A percentile compares a stretch with the other conserved stretches of the same genome.
Evolutionary conservation across 345 rosid genomes (phyloP).

Genomic region (Triadica sebifera): DNA sequence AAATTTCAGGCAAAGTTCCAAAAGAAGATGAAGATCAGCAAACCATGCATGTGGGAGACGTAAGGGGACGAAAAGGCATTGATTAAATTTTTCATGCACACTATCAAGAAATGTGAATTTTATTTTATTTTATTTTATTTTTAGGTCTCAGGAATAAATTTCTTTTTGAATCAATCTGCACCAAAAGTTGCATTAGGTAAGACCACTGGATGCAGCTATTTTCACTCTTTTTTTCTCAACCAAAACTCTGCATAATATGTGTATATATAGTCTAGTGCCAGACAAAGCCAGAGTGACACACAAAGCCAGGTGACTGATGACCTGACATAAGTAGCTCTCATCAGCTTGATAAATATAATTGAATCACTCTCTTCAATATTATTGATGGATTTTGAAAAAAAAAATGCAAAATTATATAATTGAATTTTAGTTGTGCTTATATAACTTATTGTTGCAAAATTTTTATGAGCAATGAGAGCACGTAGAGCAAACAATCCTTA

Average conservation of each 20-base stretch:
- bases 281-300: neutral
- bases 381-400: too few species aligned
- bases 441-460: too few species aligned
- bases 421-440: too few species aligned
- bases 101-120: neutral
- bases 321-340: too few species aligned
- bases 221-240: too few species aligned
- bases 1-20: neutral
- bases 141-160: neutral
- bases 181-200: neutral
- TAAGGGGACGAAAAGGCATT: neutral
- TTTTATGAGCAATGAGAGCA: too few species aligned
- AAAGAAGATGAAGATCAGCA: neutral
- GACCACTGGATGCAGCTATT: neutral
- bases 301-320: neutral
- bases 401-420: too few species aligned
- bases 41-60: slow-evolving; percentile 20
- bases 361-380: too few species aligned
- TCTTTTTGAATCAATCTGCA: neutral
- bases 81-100: neutral
- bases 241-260: too few species aligned
- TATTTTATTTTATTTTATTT: neutral
- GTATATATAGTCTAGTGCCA: too few species aligned
- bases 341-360: too few species aligned
- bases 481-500: too few species aligned